A percentile compares a stretch with the other conserved stretches of the same genome.
Evolutionary conservation across 345 rosid genomes (phyloP).

Genomic region (Eucalyptus grandis): DNA sequence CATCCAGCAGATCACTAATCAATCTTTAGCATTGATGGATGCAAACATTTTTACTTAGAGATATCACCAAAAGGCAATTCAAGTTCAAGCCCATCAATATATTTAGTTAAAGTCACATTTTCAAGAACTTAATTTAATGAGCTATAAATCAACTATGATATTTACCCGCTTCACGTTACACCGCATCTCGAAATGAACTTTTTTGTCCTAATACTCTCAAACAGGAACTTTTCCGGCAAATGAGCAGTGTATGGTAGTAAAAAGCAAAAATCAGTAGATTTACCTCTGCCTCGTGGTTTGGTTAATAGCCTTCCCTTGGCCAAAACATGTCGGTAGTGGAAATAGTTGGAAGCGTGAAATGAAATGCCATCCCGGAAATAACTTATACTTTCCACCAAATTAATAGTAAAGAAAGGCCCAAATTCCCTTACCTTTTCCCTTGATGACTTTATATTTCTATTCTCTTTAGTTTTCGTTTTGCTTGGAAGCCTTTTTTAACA

Average conservation of each 20-base stretch:
- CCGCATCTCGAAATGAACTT: background rate
- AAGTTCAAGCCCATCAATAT: background rate
- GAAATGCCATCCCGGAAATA: background rate
- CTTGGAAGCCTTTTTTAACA: constrained; percentile 43
- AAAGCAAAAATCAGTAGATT: background rate
- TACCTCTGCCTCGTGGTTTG: background rate
- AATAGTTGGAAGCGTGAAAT: background rate
- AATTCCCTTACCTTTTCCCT: background rate
- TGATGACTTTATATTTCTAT: constrained; percentile 29
- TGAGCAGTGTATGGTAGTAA: background rate
- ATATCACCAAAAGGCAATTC: background rate
- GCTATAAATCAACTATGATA: background rate
- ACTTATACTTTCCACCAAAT: background rate
- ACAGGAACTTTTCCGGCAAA: background rate
- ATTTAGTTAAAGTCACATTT: background rate
- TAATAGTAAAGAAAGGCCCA: background rate
- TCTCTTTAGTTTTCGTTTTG: constrained; percentile 8
- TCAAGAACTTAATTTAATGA: background rate
- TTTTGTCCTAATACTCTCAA: background rate
- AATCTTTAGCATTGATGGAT: background rate
- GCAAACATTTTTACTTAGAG: background rate
- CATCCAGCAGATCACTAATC: background rate
- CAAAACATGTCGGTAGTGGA: background rate
- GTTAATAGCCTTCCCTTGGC: background rate
- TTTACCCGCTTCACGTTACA: background rate